Evolutionary conservation across 768 basidiomycete species (phyloP), one percentile per base, ranked within the genome.

Genomic region (Termitomyces sp.): DNA sequence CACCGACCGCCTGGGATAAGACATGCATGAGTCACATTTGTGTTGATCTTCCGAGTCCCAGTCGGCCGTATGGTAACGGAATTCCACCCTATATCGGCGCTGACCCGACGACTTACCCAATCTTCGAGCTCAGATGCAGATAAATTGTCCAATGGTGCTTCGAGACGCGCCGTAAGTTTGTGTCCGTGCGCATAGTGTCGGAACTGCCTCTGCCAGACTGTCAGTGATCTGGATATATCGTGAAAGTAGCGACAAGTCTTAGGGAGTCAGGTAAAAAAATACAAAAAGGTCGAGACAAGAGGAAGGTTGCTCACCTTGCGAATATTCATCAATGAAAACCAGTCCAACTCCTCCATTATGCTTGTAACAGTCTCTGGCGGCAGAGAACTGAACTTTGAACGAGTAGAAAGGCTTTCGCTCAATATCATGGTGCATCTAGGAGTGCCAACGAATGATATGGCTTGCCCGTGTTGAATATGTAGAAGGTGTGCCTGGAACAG

Each of bases 21-120:
- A 45, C 54, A 60, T 11, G 50, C 55, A 17, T 33, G 31, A 14
- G 54, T 35, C 21, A 55, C 41, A 30, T 7, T 42, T 19, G 17
- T 45, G 6, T 40, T 40, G 23, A 54, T 55, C 33, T 44, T 46
- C 5, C 50, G 56, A 23, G 28, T 57, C 28, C 44, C 12, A 46
- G 56, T 57, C 12, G 50, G 56, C 31, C 37, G 15, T 38, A 14
- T 38, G 43, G 51, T 50, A 12, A 26, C 15, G 11, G 55, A 59
- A n/a, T 50, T 50, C 58, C 58, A 59, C 12, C 58, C 53, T 23
- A 49, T 44, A 19, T 59, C 58, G 11, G 53, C 53, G 21, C 58
- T 59, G 35, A 59, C 44, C 23, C 58, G 43, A 33, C 43, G 53
- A 6, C 47, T 54, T 23, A 59, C 44, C 53, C 53, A 59, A n/a